Evolutionary conservation across 192 early-diverging fungal genomes (phyloP).

Genomic region (Ambispora gerdemannii): DNA sequence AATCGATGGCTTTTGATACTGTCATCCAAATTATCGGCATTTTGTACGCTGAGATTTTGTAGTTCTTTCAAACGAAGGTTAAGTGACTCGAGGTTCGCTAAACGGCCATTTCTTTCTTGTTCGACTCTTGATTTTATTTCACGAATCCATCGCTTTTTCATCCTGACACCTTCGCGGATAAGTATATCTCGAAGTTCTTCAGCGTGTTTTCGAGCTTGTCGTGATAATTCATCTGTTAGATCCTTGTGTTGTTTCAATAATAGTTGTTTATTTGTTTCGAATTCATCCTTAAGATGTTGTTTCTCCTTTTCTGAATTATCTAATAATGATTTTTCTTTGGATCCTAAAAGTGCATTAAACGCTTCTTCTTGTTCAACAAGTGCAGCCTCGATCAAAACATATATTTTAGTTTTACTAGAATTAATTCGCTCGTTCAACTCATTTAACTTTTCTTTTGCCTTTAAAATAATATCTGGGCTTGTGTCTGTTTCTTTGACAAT

Average conservation of each 20-base stretch:
- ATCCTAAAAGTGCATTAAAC: conserved; percentile 44
- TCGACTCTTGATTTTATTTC: conserved; percentile 81
- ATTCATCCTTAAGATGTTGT: conserved; percentile 47
- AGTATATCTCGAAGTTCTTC: conserved; percentile 63
- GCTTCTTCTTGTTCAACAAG: conserved; percentile 42
- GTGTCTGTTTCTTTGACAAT: conserved; percentile 44
- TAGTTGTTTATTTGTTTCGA: conserved; percentile 41
- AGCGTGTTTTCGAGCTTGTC: conserved; percentile 36
- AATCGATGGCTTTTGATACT: conserved; percentile 61
- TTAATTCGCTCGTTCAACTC: conserved; percentile 48
- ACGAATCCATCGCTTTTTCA: conserved; percentile 75
- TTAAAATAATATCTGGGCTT: conserved; percentile 57
- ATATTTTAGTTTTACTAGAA: conserved; percentile 42
- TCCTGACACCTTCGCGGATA: conserved; percentile 59
- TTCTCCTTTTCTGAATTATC: conserved; percentile 60
- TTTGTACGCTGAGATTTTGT: conserved; percentile 61
- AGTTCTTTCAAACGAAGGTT: conserved; percentile 73
- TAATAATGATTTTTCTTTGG: conserved; percentile 50
- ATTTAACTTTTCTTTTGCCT: conserved; percentile 53
- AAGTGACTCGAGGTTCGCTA: conserved; percentile 83
- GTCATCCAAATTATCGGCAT: conserved; percentile 63
- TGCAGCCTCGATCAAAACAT: conserved; percentile 35
- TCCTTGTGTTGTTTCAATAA: conserved; percentile 46
- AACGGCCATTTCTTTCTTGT: conserved; percentile 82
- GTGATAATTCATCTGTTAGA: conserved; percentile 34